Conservation (phyloP, 345 rosid species). For the Eucalyptus urophylla region DNA sequence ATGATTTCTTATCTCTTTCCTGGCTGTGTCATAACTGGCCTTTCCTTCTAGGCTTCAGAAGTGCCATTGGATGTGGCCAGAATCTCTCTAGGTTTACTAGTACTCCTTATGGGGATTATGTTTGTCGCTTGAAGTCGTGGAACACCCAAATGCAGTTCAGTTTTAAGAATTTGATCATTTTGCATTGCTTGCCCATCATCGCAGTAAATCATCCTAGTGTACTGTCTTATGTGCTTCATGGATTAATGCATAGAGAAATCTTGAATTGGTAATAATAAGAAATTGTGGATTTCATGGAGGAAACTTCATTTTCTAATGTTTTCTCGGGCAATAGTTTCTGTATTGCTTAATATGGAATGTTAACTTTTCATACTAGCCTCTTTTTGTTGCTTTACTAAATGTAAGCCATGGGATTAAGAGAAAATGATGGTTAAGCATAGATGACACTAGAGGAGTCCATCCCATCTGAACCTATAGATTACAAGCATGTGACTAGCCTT, state of each 20-base stretch:
- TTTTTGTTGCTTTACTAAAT: background rate
- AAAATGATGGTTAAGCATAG: background rate
- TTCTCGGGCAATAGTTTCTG: background rate
- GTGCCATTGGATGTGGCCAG: background rate
- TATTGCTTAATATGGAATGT: background rate
- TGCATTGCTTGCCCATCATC: background rate
- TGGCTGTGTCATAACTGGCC: background rate
- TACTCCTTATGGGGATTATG: background rate
- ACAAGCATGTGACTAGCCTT: background rate
- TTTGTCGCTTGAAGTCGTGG: background rate
- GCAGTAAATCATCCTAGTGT: background rate
- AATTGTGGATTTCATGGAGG: background rate
- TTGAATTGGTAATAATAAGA: background rate
- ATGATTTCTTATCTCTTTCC: background rate
- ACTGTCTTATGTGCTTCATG: background rate
- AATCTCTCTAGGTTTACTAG: background rate
- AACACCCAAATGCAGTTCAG: background rate
- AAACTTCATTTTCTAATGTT: background rate
- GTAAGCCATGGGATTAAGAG: background rate
- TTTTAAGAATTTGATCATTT: background rate
- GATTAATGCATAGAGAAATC: background rate
- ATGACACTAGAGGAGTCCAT: background rate
- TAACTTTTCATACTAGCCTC: background rate
- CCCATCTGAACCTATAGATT: background rate
- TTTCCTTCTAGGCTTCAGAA: background rate